Base-by-base conservation (phyloP, 176 grass and related monocot genomes). In the Melocanna baccifera region DNA sequence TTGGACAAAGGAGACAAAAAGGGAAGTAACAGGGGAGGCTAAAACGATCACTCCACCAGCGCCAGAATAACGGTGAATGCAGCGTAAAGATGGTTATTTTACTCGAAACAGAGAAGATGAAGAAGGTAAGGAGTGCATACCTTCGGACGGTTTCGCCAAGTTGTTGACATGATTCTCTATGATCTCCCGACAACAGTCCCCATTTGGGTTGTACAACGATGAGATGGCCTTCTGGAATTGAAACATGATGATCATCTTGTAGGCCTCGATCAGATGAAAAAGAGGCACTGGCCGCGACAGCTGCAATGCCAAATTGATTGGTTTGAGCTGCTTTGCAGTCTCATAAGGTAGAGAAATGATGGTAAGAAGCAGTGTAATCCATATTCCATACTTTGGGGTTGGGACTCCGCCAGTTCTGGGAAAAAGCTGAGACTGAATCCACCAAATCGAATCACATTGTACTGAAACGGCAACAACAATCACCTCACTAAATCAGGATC, bases 1-100 rank as follows among this genome's bases (percentile, higher is more conserved):
- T 74, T 84, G 67, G 67, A 67, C 46, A 66, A 56, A 85, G 62
- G 59, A 74, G 81, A 74, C 81, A 89, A 85, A 89, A 84, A 56
- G n/a, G 36, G 37, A 53, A 67, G 7, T 30, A 43, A 71, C 25
- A 37, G 29, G 65, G 55, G 7, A 32, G 34, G 67, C 59, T 45
- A 71, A 34, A 71, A 78, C 39, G 74, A 72, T 83, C 57, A 12
- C 12, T 75, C 55, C 73, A 71, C 64, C 34, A 52, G 29, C 1
- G 15, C 59, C 70, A 56, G 22, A 69, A 56, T 18, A 37, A 37
- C 9, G 23, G 46, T 40, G 62, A 66, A 32, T 73, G 36, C 36
- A 51, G 30, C 13, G 3, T 50, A 83, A 72, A 84, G 34, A 39
- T 20, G 20, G 39, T 47, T 71, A 73, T 66, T 83, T 76, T 76